A percentile compares a stretch with the other conserved stretches of the same genome.
These are phyloP conservation scores for Blumeria graminis DNA, from an alignment of 2,329 filamentous ascomycete genomes.

Conservation along the genomic window DNA sequence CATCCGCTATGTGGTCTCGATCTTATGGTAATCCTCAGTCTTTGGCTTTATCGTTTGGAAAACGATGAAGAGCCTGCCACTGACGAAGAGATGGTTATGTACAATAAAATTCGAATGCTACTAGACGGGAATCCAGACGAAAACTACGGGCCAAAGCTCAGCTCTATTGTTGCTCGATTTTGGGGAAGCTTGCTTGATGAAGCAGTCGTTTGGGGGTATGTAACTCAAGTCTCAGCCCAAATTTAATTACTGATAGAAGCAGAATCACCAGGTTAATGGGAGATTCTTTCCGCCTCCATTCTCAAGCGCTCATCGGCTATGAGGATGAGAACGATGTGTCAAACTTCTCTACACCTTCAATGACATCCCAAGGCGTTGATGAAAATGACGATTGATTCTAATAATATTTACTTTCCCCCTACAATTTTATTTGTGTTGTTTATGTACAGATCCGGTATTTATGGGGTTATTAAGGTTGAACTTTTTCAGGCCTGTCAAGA, in stretches of 20 bases:
- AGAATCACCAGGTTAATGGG: conserved; percentile 91
- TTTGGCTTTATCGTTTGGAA: conserved; percentile 98
- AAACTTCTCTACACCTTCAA: conserved; percentile 43
- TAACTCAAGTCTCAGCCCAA: conserved; percentile 12
- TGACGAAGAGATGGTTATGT: conserved; percentile 68
- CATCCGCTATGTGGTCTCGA: conserved; percentile 92
- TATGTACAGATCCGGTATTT: neutral
- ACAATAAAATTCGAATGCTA: conserved; percentile 72
- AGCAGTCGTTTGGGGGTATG: conserved; percentile 98
- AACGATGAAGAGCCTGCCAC: conserved; percentile 85
- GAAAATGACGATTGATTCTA: conserved; percentile 24
- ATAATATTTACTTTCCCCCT: too few relatives aligned
- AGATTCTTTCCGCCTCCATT: conserved; percentile 91
- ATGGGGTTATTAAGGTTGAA: neutral
- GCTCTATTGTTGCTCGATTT: conserved; percentile 79
- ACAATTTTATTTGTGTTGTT: too few relatives aligned
- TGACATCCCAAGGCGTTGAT: conserved; percentile 46
- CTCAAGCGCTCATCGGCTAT: conserved; percentile 82
- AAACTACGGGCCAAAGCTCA: conserved; percentile 58
- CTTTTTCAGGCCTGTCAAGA: neutral
- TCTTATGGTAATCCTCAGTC: conserved; percentile 87
- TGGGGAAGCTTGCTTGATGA: conserved; percentile 98
- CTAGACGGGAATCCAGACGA: conserved; percentile 82
- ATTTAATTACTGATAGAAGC: neutral
- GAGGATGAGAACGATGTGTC: conserved; percentile 59